Evolutionary conservation across 2,329 filamentous ascomycete genomes (phyloP).

Genomic region (Aspergillus ochraceus): DNA sequence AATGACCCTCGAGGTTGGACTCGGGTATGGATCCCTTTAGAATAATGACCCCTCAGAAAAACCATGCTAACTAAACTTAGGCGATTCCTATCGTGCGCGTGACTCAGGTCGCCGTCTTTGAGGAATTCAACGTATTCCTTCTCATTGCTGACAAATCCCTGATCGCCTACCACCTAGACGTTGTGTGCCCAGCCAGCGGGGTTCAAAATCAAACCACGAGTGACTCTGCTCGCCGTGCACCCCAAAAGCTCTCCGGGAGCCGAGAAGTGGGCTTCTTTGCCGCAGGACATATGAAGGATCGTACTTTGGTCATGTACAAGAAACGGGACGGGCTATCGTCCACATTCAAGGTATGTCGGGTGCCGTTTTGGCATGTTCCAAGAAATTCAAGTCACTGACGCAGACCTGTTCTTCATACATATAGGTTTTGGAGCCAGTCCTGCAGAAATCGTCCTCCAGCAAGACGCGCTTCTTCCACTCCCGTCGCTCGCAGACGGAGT

Average conservation of each 20-base stretch:
- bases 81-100: slow-evolving; percentile 75
- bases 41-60: neutral
- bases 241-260: slow-evolving; percentile 80
- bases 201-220: slow-evolving; percentile 53
- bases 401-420: neutral
- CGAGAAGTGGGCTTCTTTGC: slow-evolving; percentile 97
- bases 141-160: slow-evolving; percentile 88
- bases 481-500: slow-evolving; percentile 76
- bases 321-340: slow-evolving; percentile 89
- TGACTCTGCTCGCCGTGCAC: slow-evolving; percentile 79
- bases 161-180: slow-evolving; percentile 90
- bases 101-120: slow-evolving; percentile 89
- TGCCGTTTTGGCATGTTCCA: neutral
- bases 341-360: slow-evolving; percentile 67
- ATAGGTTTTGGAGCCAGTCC: slow-evolving; percentile 79
- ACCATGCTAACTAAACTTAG: slow-evolving; percentile 45
- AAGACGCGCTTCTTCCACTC: slow-evolving; percentile 65
- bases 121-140: slow-evolving; percentile 91
- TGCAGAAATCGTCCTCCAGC: slow-evolving; percentile 87
- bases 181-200: slow-evolving; percentile 62
- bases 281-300: slow-evolving; percentile 94
- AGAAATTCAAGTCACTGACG: neutral
- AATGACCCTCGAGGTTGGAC: slow-evolving; percentile 89
- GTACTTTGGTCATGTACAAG: slow-evolving; percentile 94
- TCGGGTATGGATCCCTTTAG: slow-evolving; percentile 60